Evolutionary conservation across 225 moss, liverwort and hornwort species (phyloP), one percentile per base, ranked within the genome.

Genomic region (Pseudoscleropodium purum): DNA sequence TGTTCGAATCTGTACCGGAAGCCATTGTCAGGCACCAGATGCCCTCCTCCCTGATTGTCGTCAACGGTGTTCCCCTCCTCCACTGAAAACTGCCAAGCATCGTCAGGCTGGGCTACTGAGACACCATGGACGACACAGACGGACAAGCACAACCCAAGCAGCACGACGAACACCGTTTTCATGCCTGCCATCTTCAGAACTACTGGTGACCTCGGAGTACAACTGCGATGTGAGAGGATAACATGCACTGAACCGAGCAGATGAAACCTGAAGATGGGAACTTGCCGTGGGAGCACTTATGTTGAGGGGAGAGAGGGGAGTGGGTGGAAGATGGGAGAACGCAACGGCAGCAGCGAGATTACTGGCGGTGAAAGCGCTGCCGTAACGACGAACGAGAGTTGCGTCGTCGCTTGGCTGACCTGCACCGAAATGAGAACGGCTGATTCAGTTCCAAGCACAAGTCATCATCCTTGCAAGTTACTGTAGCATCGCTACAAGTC

Each of bases 281-380:
- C 5, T 37, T 4, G 19, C 11, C 3, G 0, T 6, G 37, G 56
- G 49, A 31, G 84, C 30, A 30, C 84, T 91, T 91, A 91, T 85
- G 85, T 15, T 30, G 51, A n/a, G 15, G 18, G 27, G 62, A 39
- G 34, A n/a, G 24, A 39, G n/a, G 51, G 23, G 34, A 66, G 79
- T 60, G 54, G 87, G 34, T 59, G 77, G 56, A 49, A 54, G 21
- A 36, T 20, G 6, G 41, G 74, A 49, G 67, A 81, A 27, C 5
- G 87, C 73, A 83, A 69, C 85, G 85, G 92, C 86, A 83, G 87
- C 87, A 84, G 87, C 92, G 90, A 90, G 86, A 92, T 86, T 90
- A 6, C 20, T 59, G 89, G 89, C 89, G 89, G 77, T 30, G 84
- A 89, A 89, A 31, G 84, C 89, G 89, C 89, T 47, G 84, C n/a